Percentiles rank a stretch among this genome's conserved stretches.
Evolutionary conservation across 2,329 filamentous ascomycete species (phyloP).

Genomic region (Neofusicoccum sp.): DNA sequence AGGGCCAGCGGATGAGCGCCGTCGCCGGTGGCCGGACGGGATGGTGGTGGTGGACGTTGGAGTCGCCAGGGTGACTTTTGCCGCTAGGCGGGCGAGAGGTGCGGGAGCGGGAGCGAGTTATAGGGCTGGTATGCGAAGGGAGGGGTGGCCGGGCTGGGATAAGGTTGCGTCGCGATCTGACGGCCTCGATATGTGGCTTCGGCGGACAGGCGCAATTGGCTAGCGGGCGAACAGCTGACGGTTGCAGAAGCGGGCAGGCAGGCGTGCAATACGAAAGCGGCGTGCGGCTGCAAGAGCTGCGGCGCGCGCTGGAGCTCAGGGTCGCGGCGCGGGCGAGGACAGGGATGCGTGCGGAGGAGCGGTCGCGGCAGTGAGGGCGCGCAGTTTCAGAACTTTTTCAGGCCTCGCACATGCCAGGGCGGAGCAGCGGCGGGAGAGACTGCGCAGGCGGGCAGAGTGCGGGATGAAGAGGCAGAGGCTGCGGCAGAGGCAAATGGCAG

Average conservation of each 20-base stretch:
- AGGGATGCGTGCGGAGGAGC: constrained; percentile 14
- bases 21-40: constrained; percentile 39
- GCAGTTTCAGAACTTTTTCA: constrained; percentile 4
- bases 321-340: not conserved
- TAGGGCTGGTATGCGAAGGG: constrained; percentile 6
- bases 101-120: not conserved
- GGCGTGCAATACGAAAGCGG: constrained; percentile 4
- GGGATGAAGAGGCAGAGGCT: not conserved
- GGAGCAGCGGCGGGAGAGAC: constrained; percentile 27
- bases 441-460: no score
- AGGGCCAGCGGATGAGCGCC: constrained; percentile 39
- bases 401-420: constrained; percentile 5
- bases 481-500: not conserved
- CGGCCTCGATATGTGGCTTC: not conserved
- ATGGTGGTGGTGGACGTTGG: constrained; percentile 34
- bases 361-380: constrained; percentile 7
- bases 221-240: no score
- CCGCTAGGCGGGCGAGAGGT: not conserved
- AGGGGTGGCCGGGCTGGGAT: constrained; percentile 4
- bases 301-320: constrained; percentile 5
- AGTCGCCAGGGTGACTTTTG: constrained; percentile 37
- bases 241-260: no score
- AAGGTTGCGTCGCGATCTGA: constrained; percentile 1
- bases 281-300: not conserved
- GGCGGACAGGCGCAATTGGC: not conserved